Base-by-base conservation (phyloP, 805 yeast species). In the Ascoidea asiatica region DNA sequence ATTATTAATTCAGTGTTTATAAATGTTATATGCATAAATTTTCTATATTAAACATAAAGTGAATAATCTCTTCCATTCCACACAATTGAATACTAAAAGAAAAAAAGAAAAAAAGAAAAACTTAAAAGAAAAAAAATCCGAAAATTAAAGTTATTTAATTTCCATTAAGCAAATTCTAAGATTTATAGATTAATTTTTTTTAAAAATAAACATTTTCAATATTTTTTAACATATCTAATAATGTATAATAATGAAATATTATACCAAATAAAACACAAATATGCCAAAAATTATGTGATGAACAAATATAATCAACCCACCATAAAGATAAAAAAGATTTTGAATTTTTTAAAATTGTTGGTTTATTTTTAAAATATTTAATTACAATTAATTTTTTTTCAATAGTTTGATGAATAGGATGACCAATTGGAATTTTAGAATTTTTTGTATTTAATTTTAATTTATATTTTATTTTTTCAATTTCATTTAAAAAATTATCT, bases 271-370 rank as follows among this genome's bases (percentile, higher is more conserved):
- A 73, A 23, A 92, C 98, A 57, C 83, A 86, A 11, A 87, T 59
- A 63, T 90, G 98, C 98, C 98, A 90, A 23, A 90, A 67, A 55
- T 88, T 89, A 61, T 90, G 98, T 36, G 95, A 85, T 38, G 77
- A 72, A 44, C 79, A 67, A 21, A 73, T 59, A 58, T 81, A 83
- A 53, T 84, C 92, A 15, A 79, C 79, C 90, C 96, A 88, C 90
- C 82, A 90, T 19, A 83, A 58, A 1, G 87, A 77, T 35, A 62
- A 53, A 44, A 79, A 69, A 15, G 64, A 65, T 2, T 60, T 52
- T 38, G 59, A 53, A 21, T 56, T 45, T 8, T 52, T 54, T 19
- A 67, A 58, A 29, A 48, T 39, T 2, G 60, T 59, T 5, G 78
- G 79, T 4, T 50, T 43, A 29, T 60, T 60, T 44, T 67, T 61